Conservation (phyloP, 495 filamentous ascomycete species). For the Hyaloscypha finlandica region DNA sequence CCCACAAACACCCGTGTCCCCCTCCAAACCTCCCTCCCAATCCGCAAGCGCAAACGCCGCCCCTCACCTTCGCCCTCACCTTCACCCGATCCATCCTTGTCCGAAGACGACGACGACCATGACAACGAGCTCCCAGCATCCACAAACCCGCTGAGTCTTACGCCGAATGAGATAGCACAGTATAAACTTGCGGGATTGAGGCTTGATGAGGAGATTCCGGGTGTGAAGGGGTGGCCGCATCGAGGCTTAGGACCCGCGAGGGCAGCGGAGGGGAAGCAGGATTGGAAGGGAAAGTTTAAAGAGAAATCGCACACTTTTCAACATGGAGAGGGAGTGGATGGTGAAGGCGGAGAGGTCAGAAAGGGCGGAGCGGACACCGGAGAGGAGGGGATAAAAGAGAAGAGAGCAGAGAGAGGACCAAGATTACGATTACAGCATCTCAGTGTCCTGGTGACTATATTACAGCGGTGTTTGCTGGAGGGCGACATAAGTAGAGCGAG, state of each 20-base stretch:
- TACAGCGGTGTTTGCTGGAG: conserved; percentile 62
- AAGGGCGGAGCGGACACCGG: conserved; percentile 6
- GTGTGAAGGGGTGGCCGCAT: conserved; percentile 46
- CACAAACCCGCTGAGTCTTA: conserved; percentile 41
- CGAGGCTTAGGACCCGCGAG: conserved; percentile 29
- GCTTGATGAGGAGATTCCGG: conserved; percentile 45
- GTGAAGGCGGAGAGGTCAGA: conserved; percentile 9
- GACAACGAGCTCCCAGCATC: neutral
- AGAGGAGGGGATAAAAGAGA: conserved; percentile 5
- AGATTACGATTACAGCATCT: conserved; percentile 58
- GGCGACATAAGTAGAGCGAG: conserved; percentile 63
- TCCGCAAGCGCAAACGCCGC: conserved; percentile 27
- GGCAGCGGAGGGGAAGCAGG: neutral
- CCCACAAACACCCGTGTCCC: neutral
- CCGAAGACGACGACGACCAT: neutral
- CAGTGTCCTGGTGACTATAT: conserved; percentile 55
- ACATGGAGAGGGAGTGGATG: neutral
- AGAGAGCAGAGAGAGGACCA: conserved; percentile 12
- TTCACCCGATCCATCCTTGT: conserved; percentile 3
- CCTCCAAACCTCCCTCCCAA: conserved; percentile 15
- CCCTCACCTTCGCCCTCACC: neutral
- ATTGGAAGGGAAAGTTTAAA: conserved; percentile 19
- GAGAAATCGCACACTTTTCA: conserved; percentile 1
- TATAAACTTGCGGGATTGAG: conserved; percentile 50
- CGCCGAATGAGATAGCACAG: conserved; percentile 49